A percentile compares a stretch with the other conserved stretches of the same genome.
These are phyloP conservation scores for Plectosphaerella sp. DNA, from an alignment of 2,329 filamentous ascomycete species.

Conservation along the genomic window DNA sequence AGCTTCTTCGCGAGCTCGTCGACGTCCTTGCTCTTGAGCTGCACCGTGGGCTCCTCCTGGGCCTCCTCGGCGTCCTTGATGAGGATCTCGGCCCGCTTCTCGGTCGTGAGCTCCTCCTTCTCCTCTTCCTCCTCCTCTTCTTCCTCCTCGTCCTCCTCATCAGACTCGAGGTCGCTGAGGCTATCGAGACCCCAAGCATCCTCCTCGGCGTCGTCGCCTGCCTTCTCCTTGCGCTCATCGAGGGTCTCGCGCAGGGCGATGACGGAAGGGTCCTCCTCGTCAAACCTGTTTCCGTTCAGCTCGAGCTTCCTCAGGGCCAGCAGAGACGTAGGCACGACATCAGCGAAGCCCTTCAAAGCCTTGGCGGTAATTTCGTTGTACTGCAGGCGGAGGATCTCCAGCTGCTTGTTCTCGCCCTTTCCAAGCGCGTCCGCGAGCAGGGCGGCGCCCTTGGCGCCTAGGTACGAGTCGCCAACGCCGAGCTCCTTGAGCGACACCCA, in stretches of 20 bases:
- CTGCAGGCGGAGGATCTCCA: constrained; percentile 79
- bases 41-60: constrained; percentile 68
- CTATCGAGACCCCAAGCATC: constrained; percentile 83
- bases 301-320: constrained; percentile 81
- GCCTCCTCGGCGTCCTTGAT: constrained; percentile 66
- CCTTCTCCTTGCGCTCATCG: constrained; percentile 73
- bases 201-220: constrained; percentile 64
- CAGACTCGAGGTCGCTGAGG: constrained; percentile 79
- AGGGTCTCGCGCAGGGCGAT: constrained; percentile 65
- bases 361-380: constrained; percentile 89
- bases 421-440: constrained; percentile 69
- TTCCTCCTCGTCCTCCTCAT: constrained; percentile 65
- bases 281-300: constrained; percentile 93
- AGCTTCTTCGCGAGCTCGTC: constrained; percentile 75
- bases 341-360: constrained; percentile 66
- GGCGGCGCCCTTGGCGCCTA: constrained; percentile 72
- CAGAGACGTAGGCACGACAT: constrained; percentile 63
- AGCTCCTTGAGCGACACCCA: constrained; percentile 80
- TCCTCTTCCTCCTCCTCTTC: constrained; percentile 67
- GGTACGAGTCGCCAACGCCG: constrained; percentile 81
- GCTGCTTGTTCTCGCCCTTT: constrained; percentile 70
- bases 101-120: constrained; percentile 48
- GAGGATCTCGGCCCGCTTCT: constrained; percentile 65
- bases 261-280: constrained; percentile 75
- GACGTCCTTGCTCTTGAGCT: constrained; percentile 70